Evolutionary conservation across 2,329 filamentous ascomycete species (phyloP).

Genomic region (Talaromyces sp.): DNA sequence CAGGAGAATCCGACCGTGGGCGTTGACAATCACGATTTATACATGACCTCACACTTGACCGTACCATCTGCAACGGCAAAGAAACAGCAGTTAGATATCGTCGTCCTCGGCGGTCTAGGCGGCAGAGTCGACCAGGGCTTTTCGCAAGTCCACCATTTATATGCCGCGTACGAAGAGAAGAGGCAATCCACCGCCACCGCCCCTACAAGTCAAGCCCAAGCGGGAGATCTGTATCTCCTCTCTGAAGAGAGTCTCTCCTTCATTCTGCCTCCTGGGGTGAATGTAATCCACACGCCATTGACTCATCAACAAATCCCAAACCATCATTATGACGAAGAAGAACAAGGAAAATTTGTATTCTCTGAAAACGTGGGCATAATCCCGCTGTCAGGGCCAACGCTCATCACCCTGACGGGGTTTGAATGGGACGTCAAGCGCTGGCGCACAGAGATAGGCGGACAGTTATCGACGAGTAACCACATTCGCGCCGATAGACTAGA

Average conservation of each 20-base stretch:
- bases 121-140: constrained; percentile 91
- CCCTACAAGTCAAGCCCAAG: neutral
- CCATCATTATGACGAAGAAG: neutral
- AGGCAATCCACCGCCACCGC: constrained; percentile 33
- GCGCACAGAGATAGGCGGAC: constrained; percentile 70
- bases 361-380: constrained; percentile 81
- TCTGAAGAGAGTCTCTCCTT: constrained; percentile 80
- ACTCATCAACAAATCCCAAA: constrained; percentile 22
- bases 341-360: constrained; percentile 44
- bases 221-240: constrained; percentile 65
- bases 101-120: constrained; percentile 78
- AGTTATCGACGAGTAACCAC: constrained; percentile 78
- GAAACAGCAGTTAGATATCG: constrained; percentile 55
- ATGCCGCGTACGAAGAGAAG: constrained; percentile 37
- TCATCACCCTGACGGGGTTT: constrained; percentile 75
- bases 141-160: constrained; percentile 83
- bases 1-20: constrained; percentile 5
- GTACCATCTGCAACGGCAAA: constrained; percentile 5
- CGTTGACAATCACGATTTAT: constrained; percentile 16
- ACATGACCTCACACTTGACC: constrained; percentile 9
- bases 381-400: constrained; percentile 72
- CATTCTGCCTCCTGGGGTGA: constrained; percentile 66
- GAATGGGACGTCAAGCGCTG: constrained; percentile 89
- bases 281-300: constrained; percentile 63
- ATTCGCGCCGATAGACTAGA: constrained; percentile 60